A percentile compares a stretch with the other conserved stretches of the same genome.
Conservation (phyloP, 179 eudicot species). For the Carnegiea gigantea region DNA sequence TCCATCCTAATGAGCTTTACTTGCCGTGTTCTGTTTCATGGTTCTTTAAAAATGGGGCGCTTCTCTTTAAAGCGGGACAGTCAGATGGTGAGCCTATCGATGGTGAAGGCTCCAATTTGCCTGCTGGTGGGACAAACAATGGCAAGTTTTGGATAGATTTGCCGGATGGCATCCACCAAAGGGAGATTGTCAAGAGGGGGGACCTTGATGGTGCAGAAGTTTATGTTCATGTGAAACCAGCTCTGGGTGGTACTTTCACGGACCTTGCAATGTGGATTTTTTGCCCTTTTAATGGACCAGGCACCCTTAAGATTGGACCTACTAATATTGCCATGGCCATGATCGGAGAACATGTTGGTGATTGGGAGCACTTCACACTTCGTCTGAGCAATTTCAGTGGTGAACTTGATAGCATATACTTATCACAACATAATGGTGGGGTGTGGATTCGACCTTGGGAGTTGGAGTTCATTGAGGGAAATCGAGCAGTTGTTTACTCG, state of each 20-base stretch:
- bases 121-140: constrained; percentile 67
- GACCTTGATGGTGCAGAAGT: constrained; percentile 62
- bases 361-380: constrained; percentile 89
- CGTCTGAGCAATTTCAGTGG: constrained; percentile 82
- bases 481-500: constrained; percentile 60
- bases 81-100: constrained; percentile 52
- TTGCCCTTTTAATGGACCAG: constrained; percentile 89
- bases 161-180: constrained; percentile 43
- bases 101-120: constrained; percentile 62
- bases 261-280: constrained; percentile 91
- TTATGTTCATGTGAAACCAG: constrained; percentile 86
- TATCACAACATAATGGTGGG: constrained; percentile 91
- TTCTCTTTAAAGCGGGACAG: constrained; percentile 41
- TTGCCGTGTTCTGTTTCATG: constrained; percentile 83
- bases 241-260: constrained; percentile 78
- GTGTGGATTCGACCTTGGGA: constrained; percentile 65
- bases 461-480: constrained; percentile 72
- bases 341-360: constrained; percentile 78
- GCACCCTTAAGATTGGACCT: constrained; percentile 64
- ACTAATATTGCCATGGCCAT: constrained; percentile 44
- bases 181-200: constrained; percentile 55
- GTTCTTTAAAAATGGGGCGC: constrained; percentile 72
- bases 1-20: constrained; percentile 78
- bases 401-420: constrained; percentile 60
- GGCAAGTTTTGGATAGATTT: constrained; percentile 77